Conservation (phyloP, 495 filamentous ascomycete genomes). For the Rhizodiscina lignyota region DNA sequence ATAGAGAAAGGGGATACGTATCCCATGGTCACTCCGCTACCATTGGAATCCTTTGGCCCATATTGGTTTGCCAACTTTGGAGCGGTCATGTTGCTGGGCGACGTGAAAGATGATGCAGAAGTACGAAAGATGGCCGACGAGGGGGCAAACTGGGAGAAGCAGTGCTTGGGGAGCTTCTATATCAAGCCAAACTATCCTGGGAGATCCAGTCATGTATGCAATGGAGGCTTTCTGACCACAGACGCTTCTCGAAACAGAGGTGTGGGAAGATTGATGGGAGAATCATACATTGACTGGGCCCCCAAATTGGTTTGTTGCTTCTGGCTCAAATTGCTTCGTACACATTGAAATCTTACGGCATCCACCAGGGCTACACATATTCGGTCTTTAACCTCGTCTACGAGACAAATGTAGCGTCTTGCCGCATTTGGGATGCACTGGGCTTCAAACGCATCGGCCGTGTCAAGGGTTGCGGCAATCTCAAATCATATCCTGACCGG, state of each 20-base stretch:
- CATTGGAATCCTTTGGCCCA: conserved; percentile 55
- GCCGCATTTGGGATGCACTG: conserved; percentile 92
- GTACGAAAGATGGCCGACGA: conserved; percentile 32
- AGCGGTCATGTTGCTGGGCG: conserved; percentile 82
- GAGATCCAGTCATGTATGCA: conserved; percentile 89
- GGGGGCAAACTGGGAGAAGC: conserved; percentile 64
- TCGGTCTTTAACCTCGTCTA: conserved; percentile 97
- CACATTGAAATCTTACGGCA: neutral
- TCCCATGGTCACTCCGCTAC: conserved; percentile 71
- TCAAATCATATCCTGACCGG: conserved; percentile 64
- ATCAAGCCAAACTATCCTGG: conserved; percentile 97
- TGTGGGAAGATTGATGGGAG: conserved; percentile 84
- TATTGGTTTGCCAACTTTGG: conserved; percentile 97
- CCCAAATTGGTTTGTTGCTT: conserved; percentile 51
- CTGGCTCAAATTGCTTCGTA: neutral
- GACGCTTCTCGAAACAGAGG: conserved; percentile 78
- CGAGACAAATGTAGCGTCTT: conserved; percentile 90
- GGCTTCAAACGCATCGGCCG: conserved; percentile 94
- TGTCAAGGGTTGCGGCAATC: conserved; percentile 72
- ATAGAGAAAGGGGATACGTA: conserved; percentile 95
- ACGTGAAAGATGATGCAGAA: conserved; percentile 50
- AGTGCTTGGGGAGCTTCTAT: conserved; percentile 89
- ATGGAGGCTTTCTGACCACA: conserved; percentile 87
- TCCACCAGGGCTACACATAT: conserved; percentile 67
- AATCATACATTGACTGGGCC: conserved; percentile 88